Base-by-base conservation (phyloP, 2,329 filamentous ascomycete genomes). In the Talaromyces sp. region DNA sequence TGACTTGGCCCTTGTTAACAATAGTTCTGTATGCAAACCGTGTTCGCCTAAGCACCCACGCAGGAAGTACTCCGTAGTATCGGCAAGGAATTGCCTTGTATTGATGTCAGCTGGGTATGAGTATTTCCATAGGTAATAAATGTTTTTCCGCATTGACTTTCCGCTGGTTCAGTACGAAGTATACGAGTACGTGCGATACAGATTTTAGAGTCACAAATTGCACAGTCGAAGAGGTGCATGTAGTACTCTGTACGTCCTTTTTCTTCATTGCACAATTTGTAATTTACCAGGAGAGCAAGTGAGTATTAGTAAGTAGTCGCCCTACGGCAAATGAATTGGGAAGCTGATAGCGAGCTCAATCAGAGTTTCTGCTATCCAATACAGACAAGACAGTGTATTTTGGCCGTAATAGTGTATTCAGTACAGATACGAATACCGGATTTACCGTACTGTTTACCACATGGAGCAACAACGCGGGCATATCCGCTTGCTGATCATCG, bases 401-500 rank as follows among this genome's bases (percentile, higher is more conserved):
- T 33, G 24, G 22, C 14, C 6, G 47, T 50, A 27, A 37, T 8
- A 24, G 16, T 39, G 19, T 57, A 39, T 24, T 22, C 49, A 33
- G 27, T 11, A 33, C 33, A 5, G 24, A 27, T 57, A 39, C n/a
- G n/a, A 59, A 41, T 59, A 59, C 56, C 37, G 11, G 35, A 37
- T 14, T 35, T 35, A 35, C 37, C 2, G 52, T 57, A 58, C 56
- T 45, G 22, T 45, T 59, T 45, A 58, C 56, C 56, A 59, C 56
- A 58, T 58, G 56, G 56, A 58, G 35, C 37, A 39, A 14, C 19
- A 39, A 10, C 56, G 35, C 24, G 39, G 56, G 39, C 56, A 41
- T 37, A 59, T 45, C 56, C 56, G 56, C 56, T 59, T 33, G 56
- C 56, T 59, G 56, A 59, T 59, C 56, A 45, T 59, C 47, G 47